Base-by-base conservation (phyloP, 2,329 filamentous ascomycete genomes). In the Ophiostoma sp. region DNA sequence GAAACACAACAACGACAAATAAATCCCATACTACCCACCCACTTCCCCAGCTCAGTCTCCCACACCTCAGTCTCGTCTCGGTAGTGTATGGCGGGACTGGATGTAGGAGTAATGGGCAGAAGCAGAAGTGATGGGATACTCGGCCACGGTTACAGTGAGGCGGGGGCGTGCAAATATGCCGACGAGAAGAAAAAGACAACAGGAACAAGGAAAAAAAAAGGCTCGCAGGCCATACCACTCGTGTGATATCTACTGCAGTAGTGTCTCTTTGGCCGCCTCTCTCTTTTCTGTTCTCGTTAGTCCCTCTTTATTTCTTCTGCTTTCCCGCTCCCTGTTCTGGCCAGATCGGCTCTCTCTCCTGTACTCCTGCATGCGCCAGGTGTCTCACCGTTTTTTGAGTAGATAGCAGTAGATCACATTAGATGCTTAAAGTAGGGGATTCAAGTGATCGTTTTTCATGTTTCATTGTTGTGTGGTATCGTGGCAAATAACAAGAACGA, bases 401-500 rank as follows among this genome's bases (percentile, higher is more conserved):
- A 27, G 27, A 27, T 27, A 27, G 27, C 27, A 27, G 27, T 27
- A 27, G 27, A 27, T 27, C 27, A 27, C 27, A 27, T 27, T 27
- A 27, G 27, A 27, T 27, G 27, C 27, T 27, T 27, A 27, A 27
- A 27, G 27, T 27, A 27, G 27, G 2, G 27, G 27, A 27, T 27
- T 27, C 27, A 27, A 27, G 27, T 27, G 27, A 27, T 27, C 27
- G 27, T 27, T 27, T 27, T 55, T 55, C 49, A 36, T 55, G 18
- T 55, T 9, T 55, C 49, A 55, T 55, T 55, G 18, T 27, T 27
- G 27, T 27, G 27, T 55, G 49, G 49, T 55, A 55, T 55, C 49
- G 49, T 55, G 27, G 27, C 49, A 9, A 55, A 55, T 55, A 41
- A 66, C 63, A 68, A 65, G 58, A 42, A 36, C 11, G 41, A 27